Evolutionary conservation across 495 filamentous ascomycete species (phyloP).

Genomic region (Amniculicola lignicola): DNA sequence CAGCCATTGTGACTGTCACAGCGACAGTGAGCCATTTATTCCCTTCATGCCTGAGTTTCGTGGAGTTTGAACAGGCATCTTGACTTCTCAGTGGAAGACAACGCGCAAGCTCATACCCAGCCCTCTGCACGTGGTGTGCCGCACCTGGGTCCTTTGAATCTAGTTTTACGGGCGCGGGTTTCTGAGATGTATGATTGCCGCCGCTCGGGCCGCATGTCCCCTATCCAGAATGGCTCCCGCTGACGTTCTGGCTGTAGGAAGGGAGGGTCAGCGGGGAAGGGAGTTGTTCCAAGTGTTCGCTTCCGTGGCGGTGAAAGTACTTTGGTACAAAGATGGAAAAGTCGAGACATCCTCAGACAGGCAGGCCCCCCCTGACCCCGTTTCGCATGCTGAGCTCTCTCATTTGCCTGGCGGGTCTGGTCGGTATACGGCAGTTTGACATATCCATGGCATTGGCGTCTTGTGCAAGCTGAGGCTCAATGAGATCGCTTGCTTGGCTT

Average conservation of each 20-base stretch:
- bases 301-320: slow-evolving; percentile 5
- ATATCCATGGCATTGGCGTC: not conserved
- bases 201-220: slow-evolving; percentile 22
- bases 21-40: not conserved
- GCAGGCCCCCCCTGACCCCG: slow-evolving; percentile 17
- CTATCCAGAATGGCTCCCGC: slow-evolving; percentile 15
- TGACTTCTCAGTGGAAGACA: not conserved
- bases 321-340: slow-evolving; percentile 10
- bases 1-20: no score
- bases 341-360: slow-evolving; percentile 19
- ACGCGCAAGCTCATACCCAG: slow-evolving; percentile 5
- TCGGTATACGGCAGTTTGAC: slow-evolving; percentile 3
- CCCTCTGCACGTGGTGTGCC: slow-evolving; percentile 23
- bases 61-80: slow-evolving; percentile 1
- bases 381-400: slow-evolving; percentile 19
- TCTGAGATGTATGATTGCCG: slow-evolving; percentile 32
- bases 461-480: slow-evolving; percentile 27
- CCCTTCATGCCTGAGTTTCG: slow-evolving; percentile 5
- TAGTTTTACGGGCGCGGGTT: slow-evolving; percentile 18
- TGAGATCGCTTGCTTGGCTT: not conserved
- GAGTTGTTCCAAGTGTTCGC: slow-evolving; percentile 18
- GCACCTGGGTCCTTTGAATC: slow-evolving; percentile 7
- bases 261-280: slow-evolving; percentile 8
- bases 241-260: slow-evolving; percentile 8
- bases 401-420: slow-evolving; percentile 8